These are phyloP conservation scores for Auriscalpium vulgare DNA, from an alignment of 768 basidiomycete species.

Conservation along the genomic window DNA sequence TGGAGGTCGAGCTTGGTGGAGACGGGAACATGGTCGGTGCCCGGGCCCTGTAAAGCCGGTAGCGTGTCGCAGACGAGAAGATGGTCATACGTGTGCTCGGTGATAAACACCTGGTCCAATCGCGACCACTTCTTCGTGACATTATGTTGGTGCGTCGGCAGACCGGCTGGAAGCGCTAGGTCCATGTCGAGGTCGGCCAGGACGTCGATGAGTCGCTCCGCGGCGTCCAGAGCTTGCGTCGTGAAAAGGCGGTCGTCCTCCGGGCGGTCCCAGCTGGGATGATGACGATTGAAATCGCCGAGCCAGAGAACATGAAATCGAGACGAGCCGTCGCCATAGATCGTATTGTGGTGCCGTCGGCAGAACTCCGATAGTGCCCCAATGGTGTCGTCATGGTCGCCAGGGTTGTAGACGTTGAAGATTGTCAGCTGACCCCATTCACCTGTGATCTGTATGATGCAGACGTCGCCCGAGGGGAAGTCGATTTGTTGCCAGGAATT, in stretches of 20 bases:
- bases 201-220: neutral
- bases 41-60: neutral
- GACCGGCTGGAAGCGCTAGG: neutral
- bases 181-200: neutral
- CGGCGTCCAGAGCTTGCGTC: neutral
- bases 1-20: neutral
- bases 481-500: neutral
- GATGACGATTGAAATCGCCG: neutral
- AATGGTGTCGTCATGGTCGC: neutral
- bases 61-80: neutral
- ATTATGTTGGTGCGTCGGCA: neutral
- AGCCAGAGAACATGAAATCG: neutral
- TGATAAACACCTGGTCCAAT: neutral
- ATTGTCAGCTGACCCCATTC: neutral
- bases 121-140: neutral
- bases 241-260: neutral
- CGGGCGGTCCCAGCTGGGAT: neutral
- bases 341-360: neutral
- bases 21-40: neutral
- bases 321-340: neutral
- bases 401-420: neutral
- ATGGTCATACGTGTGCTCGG: neutral
- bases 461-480: neutral
- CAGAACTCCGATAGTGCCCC: neutral
- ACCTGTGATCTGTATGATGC: neutral